phyloP scores from a whole-genome alignment of 1,139 yeast species.

The Suhomyces anneliseae region DNA sequence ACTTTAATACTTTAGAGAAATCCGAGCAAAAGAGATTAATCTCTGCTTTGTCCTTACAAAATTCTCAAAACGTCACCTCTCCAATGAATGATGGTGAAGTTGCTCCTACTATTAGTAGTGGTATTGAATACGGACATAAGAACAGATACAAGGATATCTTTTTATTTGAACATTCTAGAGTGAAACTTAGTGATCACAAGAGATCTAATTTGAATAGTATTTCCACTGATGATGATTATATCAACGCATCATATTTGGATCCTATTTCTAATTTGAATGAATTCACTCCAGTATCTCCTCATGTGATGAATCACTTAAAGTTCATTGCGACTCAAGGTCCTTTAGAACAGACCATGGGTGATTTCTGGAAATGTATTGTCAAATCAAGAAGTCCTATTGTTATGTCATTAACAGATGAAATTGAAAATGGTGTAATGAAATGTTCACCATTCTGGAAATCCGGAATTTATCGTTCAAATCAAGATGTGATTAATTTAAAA shows the following conservation, averaged over 20 bases:
- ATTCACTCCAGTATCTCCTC: conserved; percentile 11
- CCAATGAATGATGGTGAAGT: conserved; percentile 14
- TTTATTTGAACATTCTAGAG: conserved; percentile 82
- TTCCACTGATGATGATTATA: conserved; percentile 27
- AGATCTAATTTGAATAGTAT: neutral
- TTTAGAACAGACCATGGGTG: conserved; percentile 68
- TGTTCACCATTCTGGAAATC: conserved; percentile 57
- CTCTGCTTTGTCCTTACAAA: conserved; percentile 25
- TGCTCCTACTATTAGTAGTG: conserved; percentile 40
- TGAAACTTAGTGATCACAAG: conserved; percentile 36
- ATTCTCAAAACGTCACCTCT: conserved; percentile 5
- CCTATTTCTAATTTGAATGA: conserved; percentile 20
- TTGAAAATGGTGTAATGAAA: conserved; percentile 53
- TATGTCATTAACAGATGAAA: conserved; percentile 52
- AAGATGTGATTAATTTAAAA: conserved; percentile 31
- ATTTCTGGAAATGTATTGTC: conserved; percentile 74
- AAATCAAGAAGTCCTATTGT: conserved; percentile 43
- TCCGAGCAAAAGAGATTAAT: conserved; percentile 35
- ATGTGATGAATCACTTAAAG: conserved; percentile 22
- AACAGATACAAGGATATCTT: conserved; percentile 80
- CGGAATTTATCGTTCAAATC: conserved; percentile 45
- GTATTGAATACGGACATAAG: conserved; percentile 73
- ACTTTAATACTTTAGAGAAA: conserved; percentile 29
- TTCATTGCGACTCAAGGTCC: conserved; percentile 92
- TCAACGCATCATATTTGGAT: conserved; percentile 31